These are phyloP conservation scores for Tetradesmus obliquus DNA, from an alignment of 139 green algal genomes.

Conservation along the genomic window DNA sequence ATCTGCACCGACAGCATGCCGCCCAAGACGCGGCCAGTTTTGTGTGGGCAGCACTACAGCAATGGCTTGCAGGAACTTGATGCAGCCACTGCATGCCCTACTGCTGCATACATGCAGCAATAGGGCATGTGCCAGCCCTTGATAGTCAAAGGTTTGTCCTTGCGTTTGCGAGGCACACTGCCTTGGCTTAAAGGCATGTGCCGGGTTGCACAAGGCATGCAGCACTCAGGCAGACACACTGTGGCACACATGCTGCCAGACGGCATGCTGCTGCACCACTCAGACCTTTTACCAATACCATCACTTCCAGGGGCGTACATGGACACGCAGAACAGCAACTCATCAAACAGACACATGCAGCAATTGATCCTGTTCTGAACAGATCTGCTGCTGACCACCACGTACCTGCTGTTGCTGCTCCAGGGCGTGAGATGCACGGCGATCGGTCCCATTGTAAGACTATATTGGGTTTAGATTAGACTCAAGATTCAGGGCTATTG, in stretches of 20 bases:
- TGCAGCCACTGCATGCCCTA: not conserved
- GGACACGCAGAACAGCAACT: not conserved
- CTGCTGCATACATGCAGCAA: not conserved
- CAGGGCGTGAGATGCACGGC: not conserved
- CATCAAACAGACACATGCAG: not conserved
- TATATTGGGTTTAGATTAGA: too few species aligned
- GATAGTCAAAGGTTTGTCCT: not conserved
- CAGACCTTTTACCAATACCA: not conserved
- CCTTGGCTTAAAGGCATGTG: not conserved
- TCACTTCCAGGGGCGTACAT: conserved; percentile 1
- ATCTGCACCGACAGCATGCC: not conserved
- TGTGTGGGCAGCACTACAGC: not conserved
- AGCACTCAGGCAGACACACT: not conserved
- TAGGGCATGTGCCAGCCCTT: not conserved
- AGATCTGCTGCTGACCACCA: not conserved
- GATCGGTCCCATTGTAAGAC: too few species aligned
- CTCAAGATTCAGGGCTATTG: too few species aligned
- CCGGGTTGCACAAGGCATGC: not conserved
- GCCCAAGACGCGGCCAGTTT: not conserved
- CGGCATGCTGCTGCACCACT: not conserved
- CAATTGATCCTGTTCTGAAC: too few species aligned
- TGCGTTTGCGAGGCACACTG: not conserved
- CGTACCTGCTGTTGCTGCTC: not conserved
- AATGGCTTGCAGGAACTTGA: conserved; percentile 12
- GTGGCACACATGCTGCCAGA: not conserved